A percentile compares a stretch with the other conserved stretches of the same genome.
phyloP scores from a whole-genome alignment of 2,329 filamentous ascomycete genomes.

The Colletotrichum theobromicola region DNA sequence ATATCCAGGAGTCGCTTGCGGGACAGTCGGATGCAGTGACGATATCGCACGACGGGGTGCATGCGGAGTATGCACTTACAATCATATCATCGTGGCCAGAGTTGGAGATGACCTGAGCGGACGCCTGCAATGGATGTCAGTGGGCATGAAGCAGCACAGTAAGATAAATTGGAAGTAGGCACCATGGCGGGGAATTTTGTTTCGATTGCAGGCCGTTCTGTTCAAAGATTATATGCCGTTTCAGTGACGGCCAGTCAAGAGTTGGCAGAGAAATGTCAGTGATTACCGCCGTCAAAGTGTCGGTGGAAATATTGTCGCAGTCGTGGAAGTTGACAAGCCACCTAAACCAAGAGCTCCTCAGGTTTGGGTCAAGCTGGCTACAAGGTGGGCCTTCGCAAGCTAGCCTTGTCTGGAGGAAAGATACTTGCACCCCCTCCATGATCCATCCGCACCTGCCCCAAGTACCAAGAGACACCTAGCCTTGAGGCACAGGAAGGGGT shows the following conservation, averaged over 20 bases:
- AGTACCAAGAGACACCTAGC: too few species aligned
- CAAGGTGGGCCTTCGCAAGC: neutral
- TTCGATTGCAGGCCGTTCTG: neutral
- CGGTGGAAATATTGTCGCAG: neutral
- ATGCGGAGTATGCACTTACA: slow-evolving; percentile 65
- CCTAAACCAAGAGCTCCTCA: neutral
- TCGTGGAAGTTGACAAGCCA: neutral
- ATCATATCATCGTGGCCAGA: slow-evolving; percentile 96
- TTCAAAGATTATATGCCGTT: neutral
- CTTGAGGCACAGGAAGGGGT: too few species aligned
- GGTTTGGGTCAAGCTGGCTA: neutral
- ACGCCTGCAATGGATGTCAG: slow-evolving; percentile 6
- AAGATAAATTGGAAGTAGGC: neutral
- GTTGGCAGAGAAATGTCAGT: neutral
- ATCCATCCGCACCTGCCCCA: too few species aligned
- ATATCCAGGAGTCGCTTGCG: neutral
- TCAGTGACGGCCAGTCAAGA: neutral
- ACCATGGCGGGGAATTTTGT: neutral
- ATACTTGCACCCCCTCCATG: too few species aligned
- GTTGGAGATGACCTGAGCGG: slow-evolving; percentile 50
- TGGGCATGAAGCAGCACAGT: neutral
- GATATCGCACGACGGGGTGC: neutral
- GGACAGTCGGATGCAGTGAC: neutral
- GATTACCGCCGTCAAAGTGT: neutral
- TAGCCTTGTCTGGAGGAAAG: neutral